Evolutionary conservation across 129 eudicot species (phyloP), one percentile per base, ranked within the genome.

Genomic region (Flaveria robusta): DNA sequence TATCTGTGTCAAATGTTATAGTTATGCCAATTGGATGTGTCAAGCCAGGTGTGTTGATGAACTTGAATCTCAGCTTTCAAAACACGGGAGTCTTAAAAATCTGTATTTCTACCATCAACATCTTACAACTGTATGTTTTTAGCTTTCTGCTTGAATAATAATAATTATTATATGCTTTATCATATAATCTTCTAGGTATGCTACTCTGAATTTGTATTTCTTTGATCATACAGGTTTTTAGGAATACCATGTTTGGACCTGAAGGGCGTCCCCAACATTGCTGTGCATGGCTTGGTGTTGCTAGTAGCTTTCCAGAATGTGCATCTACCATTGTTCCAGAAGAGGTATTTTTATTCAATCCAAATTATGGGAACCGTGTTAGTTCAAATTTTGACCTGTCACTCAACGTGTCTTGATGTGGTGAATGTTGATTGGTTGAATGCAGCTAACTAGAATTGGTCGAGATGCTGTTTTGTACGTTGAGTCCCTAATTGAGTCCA

Each of bases 221-320:
- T 76, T 22, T 63, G 9, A 77, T 63, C 43, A 31, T 23, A 64
- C 88, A 95, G 99, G 99, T 95, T 78, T 95, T 95, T 82, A 86
- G 99, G 75, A 91, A 95, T 79, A 95, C 99, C 71, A 95, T 95
- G 99, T 95, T 95, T 91, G 99, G 97, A 66, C 99, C 99, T 22
- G 99, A 95, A 83, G 99, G 99, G 60, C 97, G 99, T 55, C 99
- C 99, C 26, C 99, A 95, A 78, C 99, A 95, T 83, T 95, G 99
- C 78, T 95, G 99, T 86, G 96, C 99, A 37, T 95, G 99, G 99
- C 97, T 95, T 67, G 96, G 99, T 82, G 92, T 95, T 86, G 99
- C 99, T 50, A 95, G 99, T 76, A 91, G 99, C 81, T 95, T 95
- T 59, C 96, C 97, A 2, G 97, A 95, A 81, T 91, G 99, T 91